Conservation (phyloP, 352 stramenopile genomes). For the Globisporangium viniferum region DNA sequence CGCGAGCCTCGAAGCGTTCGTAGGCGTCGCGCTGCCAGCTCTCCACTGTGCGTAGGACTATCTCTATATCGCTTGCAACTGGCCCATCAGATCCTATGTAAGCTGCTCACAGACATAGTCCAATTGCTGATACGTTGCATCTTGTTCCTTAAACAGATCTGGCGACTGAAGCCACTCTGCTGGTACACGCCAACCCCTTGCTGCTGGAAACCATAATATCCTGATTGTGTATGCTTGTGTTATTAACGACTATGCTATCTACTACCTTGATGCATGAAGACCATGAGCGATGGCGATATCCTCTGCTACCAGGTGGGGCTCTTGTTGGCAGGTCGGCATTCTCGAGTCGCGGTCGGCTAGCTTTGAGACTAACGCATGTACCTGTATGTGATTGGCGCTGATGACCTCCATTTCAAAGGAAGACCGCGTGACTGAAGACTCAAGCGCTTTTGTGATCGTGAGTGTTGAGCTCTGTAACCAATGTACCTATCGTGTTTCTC, state of each 20-base stretch:
- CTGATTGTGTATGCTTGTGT: background rate
- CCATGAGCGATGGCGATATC: conserved; percentile 57
- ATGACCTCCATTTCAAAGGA: conserved; percentile 23
- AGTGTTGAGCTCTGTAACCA: background rate
- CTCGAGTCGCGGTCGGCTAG: background rate
- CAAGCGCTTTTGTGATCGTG: conserved; percentile 47
- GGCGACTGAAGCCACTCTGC: conserved; percentile 48
- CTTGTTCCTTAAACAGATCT: conserved; percentile 33
- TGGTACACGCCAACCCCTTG: conserved; percentile 19
- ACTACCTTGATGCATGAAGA: conserved; percentile 20
- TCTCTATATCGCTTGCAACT: background rate
- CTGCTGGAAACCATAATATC: background rate
- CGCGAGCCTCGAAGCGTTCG: conserved; percentile 35
- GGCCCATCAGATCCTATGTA: background rate
- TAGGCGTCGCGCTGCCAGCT: conserved; percentile 30
- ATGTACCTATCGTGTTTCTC: background rate
- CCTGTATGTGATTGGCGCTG: background rate
- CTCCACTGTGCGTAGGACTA: conserved; percentile 47
- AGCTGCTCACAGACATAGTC: background rate
- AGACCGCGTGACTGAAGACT: conserved; percentile 35
- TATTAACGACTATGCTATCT: background rate
- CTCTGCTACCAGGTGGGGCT: conserved; percentile 54
- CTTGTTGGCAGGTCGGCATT: background rate
- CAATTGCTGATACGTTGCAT: background rate
- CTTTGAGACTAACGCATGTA: background rate